These are phyloP conservation scores for Phytophthora litchii DNA, from an alignment of 352 stramenopile species.

Conservation along the genomic window DNA sequence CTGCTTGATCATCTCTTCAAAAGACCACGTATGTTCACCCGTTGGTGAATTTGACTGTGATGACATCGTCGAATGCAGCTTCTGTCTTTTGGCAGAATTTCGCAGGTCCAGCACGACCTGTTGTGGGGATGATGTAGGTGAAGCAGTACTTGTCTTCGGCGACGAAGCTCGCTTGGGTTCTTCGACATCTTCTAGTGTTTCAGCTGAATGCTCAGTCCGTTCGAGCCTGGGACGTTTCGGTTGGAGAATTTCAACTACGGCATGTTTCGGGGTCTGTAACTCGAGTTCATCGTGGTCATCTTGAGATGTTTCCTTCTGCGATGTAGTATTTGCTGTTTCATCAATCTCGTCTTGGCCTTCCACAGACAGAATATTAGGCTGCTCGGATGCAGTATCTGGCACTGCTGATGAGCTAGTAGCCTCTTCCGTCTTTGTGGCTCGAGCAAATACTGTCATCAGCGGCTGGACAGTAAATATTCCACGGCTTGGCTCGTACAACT, in stretches of 20 bases:
- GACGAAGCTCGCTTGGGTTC: constrained; percentile 4
- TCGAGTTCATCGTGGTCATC: constrained; percentile 4
- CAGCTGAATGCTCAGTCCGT: background rate
- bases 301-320: constrained; percentile 5
- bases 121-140: constrained; percentile 12
- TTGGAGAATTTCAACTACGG: constrained; percentile 26
- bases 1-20: constrained; percentile 45
- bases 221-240: constrained; percentile 1
- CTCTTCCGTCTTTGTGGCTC: constrained; percentile 20
- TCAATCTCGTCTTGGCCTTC: constrained; percentile 7
- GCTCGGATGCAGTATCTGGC: background rate
- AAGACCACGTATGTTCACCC: constrained; percentile 40
- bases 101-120: constrained; percentile 21
- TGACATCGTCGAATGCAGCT: constrained; percentile 19
- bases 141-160: constrained; percentile 13
- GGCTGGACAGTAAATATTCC: constrained; percentile 69
- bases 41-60: constrained; percentile 10
- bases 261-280: constrained; percentile 15
- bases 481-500: constrained; percentile 68
- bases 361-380: constrained; percentile 3
- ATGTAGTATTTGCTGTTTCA: background rate
- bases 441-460: constrained; percentile 52
- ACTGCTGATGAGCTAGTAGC: background rate
- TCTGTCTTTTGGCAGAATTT: constrained; percentile 34
- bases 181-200: constrained; percentile 2